Evolutionary conservation across 2,329 filamentous ascomycete genomes (phyloP).

Genomic region (Daldinia sp.): DNA sequence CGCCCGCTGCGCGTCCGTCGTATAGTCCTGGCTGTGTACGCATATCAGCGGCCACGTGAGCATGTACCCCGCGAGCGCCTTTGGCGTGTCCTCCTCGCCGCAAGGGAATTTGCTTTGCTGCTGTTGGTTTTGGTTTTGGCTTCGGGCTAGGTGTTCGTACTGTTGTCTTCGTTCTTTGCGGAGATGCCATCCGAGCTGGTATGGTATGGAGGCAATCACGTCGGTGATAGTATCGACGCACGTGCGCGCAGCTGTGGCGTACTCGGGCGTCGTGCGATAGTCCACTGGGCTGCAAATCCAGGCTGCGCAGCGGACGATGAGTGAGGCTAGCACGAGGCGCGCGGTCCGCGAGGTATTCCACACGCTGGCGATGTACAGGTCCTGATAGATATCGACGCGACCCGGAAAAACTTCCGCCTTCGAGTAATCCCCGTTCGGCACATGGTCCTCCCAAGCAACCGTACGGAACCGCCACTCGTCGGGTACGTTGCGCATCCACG

Average conservation of each 20-base stretch:
- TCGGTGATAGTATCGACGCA: constrained; percentile 68
- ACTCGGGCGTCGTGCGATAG: constrained; percentile 72
- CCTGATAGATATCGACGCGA: constrained; percentile 69
- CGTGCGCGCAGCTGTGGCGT: constrained; percentile 65
- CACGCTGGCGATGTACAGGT: constrained; percentile 69
- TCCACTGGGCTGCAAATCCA: constrained; percentile 72
- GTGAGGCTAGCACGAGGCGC: constrained; percentile 66
- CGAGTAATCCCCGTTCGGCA: constrained; percentile 64
- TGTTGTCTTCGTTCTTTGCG: constrained; percentile 45
- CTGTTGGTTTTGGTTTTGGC: constrained; percentile 31
- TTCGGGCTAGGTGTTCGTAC: too few relatives aligned
- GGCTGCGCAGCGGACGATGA: constrained; percentile 69
- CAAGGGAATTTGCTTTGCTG: constrained; percentile 61
- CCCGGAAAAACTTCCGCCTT: constrained; percentile 70
- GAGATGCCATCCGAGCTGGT: constrained; percentile 70
- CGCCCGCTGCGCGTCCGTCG: constrained; percentile 67
- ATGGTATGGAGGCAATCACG: constrained; percentile 72
- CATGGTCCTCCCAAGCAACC: constrained; percentile 68
- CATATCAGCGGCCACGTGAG: constrained; percentile 70
- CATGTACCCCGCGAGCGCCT: constrained; percentile 70
- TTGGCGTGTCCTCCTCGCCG: constrained; percentile 62
- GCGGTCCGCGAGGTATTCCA: constrained; percentile 68
- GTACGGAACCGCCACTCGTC: constrained; percentile 64
- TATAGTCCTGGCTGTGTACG: constrained; percentile 67
- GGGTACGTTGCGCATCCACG: constrained; percentile 65